These are phyloP conservation scores for Dictyostelium brefeldianum DNA, from an alignment of 78 protist species.

Conservation along the genomic window DNA sequence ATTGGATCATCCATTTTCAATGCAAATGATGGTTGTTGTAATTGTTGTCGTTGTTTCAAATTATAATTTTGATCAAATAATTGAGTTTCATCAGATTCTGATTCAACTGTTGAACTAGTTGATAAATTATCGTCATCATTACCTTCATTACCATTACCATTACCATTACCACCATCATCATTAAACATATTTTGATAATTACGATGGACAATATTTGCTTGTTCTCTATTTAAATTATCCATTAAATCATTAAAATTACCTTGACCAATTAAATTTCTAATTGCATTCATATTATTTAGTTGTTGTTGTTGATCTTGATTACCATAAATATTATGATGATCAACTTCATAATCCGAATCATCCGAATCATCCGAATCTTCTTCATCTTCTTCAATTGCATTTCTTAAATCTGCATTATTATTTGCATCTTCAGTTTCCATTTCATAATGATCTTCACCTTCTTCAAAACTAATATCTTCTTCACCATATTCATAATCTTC, in stretches of 20 bases:
- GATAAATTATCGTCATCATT: too few species aligned
- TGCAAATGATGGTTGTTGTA: neutral
- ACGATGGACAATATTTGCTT: too few species aligned
- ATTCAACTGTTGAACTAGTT: too few species aligned
- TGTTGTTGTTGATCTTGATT: neutral
- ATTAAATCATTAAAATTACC: too few species aligned
- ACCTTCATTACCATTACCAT: too few species aligned
- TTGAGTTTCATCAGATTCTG: neutral
- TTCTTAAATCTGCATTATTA: neutral
- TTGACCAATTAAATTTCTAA: too few species aligned
- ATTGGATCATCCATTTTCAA: neutral
- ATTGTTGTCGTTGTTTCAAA: neutral
- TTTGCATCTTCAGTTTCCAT: neutral
- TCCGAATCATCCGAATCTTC: neutral
- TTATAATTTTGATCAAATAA: neutral
- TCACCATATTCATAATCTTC: neutral
- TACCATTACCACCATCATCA: too few species aligned
- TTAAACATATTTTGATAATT: too few species aligned
- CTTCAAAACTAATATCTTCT: neutral
- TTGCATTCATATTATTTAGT: too few species aligned
- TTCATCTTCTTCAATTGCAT: neutral
- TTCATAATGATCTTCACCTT: neutral
- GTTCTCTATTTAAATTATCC: too few species aligned
- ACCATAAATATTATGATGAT: neutral
- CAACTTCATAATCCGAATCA: neutral